Base-by-base conservation (phyloP, 331 rosid genomes). In the Telfairia occidentalis region DNA sequence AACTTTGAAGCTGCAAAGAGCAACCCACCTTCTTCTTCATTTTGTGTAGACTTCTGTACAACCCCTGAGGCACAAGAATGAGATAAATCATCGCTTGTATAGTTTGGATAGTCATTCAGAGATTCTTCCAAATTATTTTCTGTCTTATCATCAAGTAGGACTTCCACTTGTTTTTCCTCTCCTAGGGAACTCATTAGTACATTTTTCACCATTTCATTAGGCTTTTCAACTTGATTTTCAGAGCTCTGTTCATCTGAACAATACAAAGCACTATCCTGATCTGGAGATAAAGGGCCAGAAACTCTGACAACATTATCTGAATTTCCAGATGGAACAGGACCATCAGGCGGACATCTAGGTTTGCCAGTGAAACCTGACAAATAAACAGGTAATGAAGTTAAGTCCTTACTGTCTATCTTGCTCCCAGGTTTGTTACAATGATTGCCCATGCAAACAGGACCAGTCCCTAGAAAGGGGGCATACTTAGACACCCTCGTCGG, bases 251-350 rank as follows among this genome's bases (percentile, higher is more conserved):
- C 75, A 77, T 80, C 79, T 58, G 74, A 65, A 29, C 75, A 85
- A 75, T 75, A 79, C 80, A 70, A 40, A 77, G 42, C 42, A 46
- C 76, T 80, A 77, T 77, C 82, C 58, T 79, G 84, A 78, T 71
- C 70, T 82, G 60, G 81, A 63, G 78, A 76, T 40, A 81, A 74
- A 52, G 77, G 52, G 50, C 76, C 77, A 81, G 82, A 82, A 54
- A 82, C 88, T 48, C 63, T 77, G 81, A 45, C 76, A 73, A 52
- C 61, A 46, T 35, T 52, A 48, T 78, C 52, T 61, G 71, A 81
- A 60, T 85, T 88, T 82, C 79, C 85, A 15, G 90, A 82, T 73
- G 77, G 74, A 75, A 83, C 58, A 78, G 53, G 80, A 57, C 38
- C 74, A 77, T 80, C 73, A 9, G 49, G 76, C 53, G 71, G 64